These are phyloP conservation scores for Tricholoma saponaceum DNA, from an alignment of 768 basidiomycete species.

Conservation along the genomic window DNA sequence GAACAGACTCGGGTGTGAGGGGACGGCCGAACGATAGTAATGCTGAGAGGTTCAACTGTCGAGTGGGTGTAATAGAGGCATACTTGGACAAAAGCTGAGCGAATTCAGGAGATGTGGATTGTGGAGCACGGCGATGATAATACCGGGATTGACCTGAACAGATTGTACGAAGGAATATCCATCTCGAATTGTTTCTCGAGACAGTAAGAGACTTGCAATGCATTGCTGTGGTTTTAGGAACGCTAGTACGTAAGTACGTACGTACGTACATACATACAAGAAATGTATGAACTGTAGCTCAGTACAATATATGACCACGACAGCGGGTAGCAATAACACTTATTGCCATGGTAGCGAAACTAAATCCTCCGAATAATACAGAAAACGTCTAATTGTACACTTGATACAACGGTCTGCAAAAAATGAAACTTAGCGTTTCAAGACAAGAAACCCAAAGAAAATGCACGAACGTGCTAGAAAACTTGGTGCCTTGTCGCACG, in stretches of 20 bases:
- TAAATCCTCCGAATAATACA: too few species aligned
- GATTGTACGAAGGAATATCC: neutral
- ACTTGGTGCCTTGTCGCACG: conserved; percentile 95
- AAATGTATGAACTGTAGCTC: too few species aligned
- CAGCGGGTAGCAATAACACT: too few species aligned
- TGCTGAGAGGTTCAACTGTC: conserved; percentile 66
- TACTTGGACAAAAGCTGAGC: conserved; percentile 60
- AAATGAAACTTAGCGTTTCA: conserved; percentile 11
- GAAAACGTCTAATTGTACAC: conserved; percentile 74
- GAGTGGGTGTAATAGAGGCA: conserved; percentile 52
- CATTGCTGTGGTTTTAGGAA: neutral
- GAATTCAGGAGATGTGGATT: conserved; percentile 47
- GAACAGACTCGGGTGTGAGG: conserved; percentile 62
- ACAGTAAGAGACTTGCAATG: neutral
- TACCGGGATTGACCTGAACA: conserved; percentile 7
- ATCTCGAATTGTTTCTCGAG: neutral
- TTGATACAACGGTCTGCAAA: conserved; percentile 76
- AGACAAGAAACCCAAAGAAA: conserved; percentile 1
- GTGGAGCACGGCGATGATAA: conserved; percentile 37
- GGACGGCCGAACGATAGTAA: conserved; percentile 76
- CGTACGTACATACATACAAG: too few species aligned
- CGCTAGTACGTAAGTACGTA: too few species aligned
- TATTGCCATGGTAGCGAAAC: too few species aligned
- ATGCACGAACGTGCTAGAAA: conserved; percentile 84
- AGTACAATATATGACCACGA: too few species aligned